Base-by-base conservation (phyloP, 2,329 filamentous ascomycete genomes). In the Sclerotiophoma versabilis region DNA sequence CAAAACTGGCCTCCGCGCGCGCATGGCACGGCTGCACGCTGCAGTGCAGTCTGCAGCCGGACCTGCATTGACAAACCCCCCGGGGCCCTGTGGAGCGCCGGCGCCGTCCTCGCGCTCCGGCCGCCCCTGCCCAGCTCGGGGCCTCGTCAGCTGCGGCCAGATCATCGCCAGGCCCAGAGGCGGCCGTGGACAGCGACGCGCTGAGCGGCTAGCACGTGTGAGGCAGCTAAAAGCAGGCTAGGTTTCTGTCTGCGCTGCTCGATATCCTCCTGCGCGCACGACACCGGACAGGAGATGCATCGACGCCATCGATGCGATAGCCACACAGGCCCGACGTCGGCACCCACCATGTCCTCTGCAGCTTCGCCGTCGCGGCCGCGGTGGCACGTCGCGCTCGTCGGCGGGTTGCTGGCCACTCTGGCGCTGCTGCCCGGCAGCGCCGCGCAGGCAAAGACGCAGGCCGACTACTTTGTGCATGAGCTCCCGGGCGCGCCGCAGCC, bases 401-500 rank as follows among this genome's bases (percentile, higher is more conserved):
- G 62, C 57, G 65, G 66, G 23, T 58, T 76, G 42, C 57, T 74
- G 20, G 68, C 67, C 38, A 63, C 72, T 17, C 49, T 69, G 33
- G 64, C 72, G 25, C 70, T 70, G 69, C 60, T 74, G 25, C 70
- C 73, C 1, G 62, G 64, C 46, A 59, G 52, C 29, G 58, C 57
- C 29, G 82, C 77, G 65, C 77, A 80, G 27, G 60, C 64, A 25
- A 86, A 85, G 72, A 82, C 83, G 2, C 88, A 91, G 39, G 91
- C 88, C 26, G 93, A 99, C 75, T 99, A 97, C 77, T 98, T 89
- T 78, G 89, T 99, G 48, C 87, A 86, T 66, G 85, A 87, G 8
- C 82, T 99, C 17, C 95, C 95, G 5, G 95, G 96, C 26, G 87
- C 90, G 49, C 93, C 96, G 9, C 81, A 86, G 63, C 87, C 91